Evolutionary conservation across 2,329 filamentous ascomycete species (phyloP), one percentile per base, ranked within the genome.

Genomic region (Dactylonectria estremocensis): DNA sequence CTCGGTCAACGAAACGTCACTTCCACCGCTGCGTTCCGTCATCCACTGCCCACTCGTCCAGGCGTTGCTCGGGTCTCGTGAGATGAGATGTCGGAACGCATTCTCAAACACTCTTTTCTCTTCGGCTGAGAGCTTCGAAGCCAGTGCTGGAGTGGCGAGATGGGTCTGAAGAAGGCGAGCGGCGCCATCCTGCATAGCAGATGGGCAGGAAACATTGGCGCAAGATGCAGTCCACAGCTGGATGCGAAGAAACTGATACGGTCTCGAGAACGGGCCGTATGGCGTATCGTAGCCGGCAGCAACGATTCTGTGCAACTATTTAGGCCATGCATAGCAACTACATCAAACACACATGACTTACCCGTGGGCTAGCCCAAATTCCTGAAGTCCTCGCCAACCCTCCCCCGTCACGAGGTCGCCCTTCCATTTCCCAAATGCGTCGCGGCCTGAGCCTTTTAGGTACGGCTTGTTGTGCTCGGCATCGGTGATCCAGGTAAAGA

Each of bases 41-140:
- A 94, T 93, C 92, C 92, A 94, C 77, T 94, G 92, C 0, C 91
- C 91, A 46, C 88, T 92, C 0, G 91, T 94, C 92, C 91, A 94
- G 0, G 88, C 87, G 18, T 79, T 70, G 4, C 33, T 49, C 0
- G 80, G 74, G 24, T 91, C 84, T 5, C 87, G 82, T 4, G 86
- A 88, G 1, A 82, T 88, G 3, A 93, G 80, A 13, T 86, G 85
- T 6, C 80, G 74, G 69, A 85, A 89, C 3, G 87, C 87, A 46
- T 87, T 83, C 43, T 85, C 80, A 54, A 90, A 84, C 0, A 90
- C 85, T 18, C 72, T 70, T 8, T 80, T 79, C 68, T 83, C 77
- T 2, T 76, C 68, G 4, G 69, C 54, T 1, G 75, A 74, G 24
- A 81, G 72, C 18, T 68, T 72, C 0, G 72, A 62, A 35, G 75